A percentile compares a stretch with the other conserved stretches of the same genome.
Conservation (phyloP, 2,329 filamentous ascomycete species). For the Aspergillus fischeri region DNA sequence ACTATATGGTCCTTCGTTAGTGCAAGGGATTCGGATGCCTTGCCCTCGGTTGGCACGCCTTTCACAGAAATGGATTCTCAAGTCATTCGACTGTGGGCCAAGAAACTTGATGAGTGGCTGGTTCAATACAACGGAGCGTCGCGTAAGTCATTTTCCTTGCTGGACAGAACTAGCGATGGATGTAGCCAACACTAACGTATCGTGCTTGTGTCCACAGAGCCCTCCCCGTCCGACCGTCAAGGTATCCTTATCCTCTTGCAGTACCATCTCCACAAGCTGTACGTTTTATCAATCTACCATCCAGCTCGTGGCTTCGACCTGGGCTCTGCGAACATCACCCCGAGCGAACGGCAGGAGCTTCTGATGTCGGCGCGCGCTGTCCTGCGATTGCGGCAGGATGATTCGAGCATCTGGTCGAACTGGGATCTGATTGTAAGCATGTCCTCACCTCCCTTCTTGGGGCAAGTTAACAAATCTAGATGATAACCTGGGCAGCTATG, state of each 20-base stretch:
- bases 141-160: slow-evolving; percentile 12
- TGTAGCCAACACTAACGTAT: neutral
- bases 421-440: slow-evolving; percentile 27
- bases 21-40: slow-evolving; percentile 10
- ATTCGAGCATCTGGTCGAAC: slow-evolving; percentile 30
- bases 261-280: slow-evolving; percentile 29
- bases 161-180: neutral
- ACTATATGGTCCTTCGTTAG: slow-evolving; percentile 28
- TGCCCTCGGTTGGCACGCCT: slow-evolving; percentile 10
- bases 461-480: slow-evolving; percentile 12
- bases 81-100: slow-evolving; percentile 26
- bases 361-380: slow-evolving; percentile 28
- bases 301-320: slow-evolving; percentile 27
- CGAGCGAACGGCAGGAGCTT: slow-evolving; percentile 24
- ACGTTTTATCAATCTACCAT: slow-evolving; percentile 28
- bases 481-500: slow-evolving; percentile 28
- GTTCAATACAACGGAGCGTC: slow-evolving; percentile 26
- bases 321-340: slow-evolving; percentile 23
- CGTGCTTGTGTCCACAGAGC: slow-evolving; percentile 11
- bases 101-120: slow-evolving; percentile 27
- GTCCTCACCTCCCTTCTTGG: neutral
- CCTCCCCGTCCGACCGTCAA: slow-evolving; percentile 25
- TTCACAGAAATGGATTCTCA: slow-evolving; percentile 25
- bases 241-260: slow-evolving; percentile 29
- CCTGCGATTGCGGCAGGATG: slow-evolving; percentile 23